Conservation (phyloP, 306 rosid genomes). For the Dryas alaskensis region DNA sequence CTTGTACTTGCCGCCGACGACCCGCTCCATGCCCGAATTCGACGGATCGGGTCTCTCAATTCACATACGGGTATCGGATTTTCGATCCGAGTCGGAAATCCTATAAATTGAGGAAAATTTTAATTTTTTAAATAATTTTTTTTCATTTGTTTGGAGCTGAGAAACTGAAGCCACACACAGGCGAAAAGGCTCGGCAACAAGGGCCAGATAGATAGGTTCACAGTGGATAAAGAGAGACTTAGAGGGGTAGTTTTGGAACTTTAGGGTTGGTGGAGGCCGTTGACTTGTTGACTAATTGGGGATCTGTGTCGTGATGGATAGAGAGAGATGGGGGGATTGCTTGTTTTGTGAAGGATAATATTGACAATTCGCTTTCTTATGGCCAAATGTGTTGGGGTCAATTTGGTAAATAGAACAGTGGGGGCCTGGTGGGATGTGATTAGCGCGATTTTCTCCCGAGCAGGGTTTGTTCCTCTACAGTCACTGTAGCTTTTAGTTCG, state of each 20-base stretch:
- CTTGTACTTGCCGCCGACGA: conserved; percentile 79
- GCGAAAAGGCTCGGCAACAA: not conserved
- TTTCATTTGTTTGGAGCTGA: not conserved
- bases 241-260: conserved; percentile 28
- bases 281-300: conserved; percentile 7
- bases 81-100: conserved; percentile 15
- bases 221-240: not conserved
- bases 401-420: not conserved
- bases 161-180: conserved; percentile 33
- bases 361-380: not conserved
- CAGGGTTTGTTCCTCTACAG: not conserved
- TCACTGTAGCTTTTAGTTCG: not conserved
- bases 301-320: not conserved
- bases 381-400: not conserved
- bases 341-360: not conserved
- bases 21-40: conserved; percentile 63
- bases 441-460: not conserved
- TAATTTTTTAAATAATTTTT: no score
- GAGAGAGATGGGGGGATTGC: not conserved
- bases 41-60: conserved; percentile 31
- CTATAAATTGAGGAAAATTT: not conserved
- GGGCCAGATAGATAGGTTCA: conserved; percentile 21
- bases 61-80: conserved; percentile 28
- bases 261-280: not conserved
- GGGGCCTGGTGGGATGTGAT: no score